Evolutionary conservation across 805 yeast genomes (phyloP), one percentile per base, ranked within the genome.

Genomic region (Saccharomyces paradoxus): DNA sequence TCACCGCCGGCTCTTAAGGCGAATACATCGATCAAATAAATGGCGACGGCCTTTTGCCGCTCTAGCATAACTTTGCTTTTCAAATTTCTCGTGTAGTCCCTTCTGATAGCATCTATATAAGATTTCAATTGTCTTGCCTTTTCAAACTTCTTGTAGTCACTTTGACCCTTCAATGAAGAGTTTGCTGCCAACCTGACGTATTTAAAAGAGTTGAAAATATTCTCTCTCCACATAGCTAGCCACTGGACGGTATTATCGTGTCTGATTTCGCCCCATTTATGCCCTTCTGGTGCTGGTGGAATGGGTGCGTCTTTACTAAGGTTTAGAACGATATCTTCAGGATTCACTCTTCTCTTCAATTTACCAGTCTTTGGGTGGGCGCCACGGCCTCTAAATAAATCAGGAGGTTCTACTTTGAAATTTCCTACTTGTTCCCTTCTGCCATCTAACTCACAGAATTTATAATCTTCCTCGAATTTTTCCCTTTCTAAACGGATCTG

Each of bases 1-100:
- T 92, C 97, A 63, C 97, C 97, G 68, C 97, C 97, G 1, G 97
- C 97, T 85, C 98, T 87, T 60, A 92, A 78, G 0, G 98, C 98
- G 65, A 92, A 84, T 2, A 86, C 83, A 74, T 92, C 98, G 65
- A 92, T 91, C 50, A 92, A 77, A 70, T 92, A 92, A 50, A 92
- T 89, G 2, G 97, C 97, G 1, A 94, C 89, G 5, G 97, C 97
- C 64, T 90, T 81, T 72, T 92, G 98, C 58, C 98, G 79, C 53
- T 87, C 89, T 51, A 82, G 78, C 96, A 89, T 92, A 41, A 86
- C 68, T 58, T 81, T 81, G 59, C 87, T 85, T 62, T 85, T 87
- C 57, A 92, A 73, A 69, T 84, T 81, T 53, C 74, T 73, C 51
- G 75, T 78, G 71, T 92, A 92, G 69, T 90, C 96, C 26, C 70